Percentiles rank a stretch among this genome's conserved stretches.
Conservation (phyloP, 106 monocot species). For the Dioscorea dumetorum region DNA sequence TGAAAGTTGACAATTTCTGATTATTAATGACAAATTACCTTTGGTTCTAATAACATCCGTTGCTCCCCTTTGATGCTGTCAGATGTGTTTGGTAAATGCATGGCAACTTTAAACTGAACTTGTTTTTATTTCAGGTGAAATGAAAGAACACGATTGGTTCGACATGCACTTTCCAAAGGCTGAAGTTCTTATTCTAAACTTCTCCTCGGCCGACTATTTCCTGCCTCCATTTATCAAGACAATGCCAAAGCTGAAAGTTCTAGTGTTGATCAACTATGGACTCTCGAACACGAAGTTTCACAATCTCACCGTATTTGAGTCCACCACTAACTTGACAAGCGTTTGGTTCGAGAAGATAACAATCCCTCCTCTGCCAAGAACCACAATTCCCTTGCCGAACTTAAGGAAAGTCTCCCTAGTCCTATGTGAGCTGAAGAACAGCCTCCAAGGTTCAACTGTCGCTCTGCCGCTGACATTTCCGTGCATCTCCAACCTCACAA, state of each 20-base stretch:
- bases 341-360: constrained; percentile 60
- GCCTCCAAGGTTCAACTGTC: constrained; percentile 19
- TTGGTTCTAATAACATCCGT: no score
- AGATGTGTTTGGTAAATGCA: no score
- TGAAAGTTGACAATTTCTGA: no score
- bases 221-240: constrained; percentile 45
- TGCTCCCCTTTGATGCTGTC: no score
- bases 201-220: constrained; percentile 31
- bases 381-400: constrained; percentile 33
- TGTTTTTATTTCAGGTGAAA: constrained; percentile 31
- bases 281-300: constrained; percentile 17
- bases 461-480: constrained; percentile 34
- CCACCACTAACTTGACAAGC: constrained; percentile 22
- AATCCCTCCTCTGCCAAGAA: constrained; percentile 37
- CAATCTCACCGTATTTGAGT: constrained; percentile 32
- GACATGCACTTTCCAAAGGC: constrained; percentile 45
- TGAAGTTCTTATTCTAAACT: constrained; percentile 52
- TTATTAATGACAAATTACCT: no score
- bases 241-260: constrained; percentile 48
- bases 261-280: constrained; percentile 45
- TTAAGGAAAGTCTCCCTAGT: constrained; percentile 40
- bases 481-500: constrained; percentile 32
- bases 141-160: constrained; percentile 57
- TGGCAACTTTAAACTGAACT: not conserved
- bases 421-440: constrained; percentile 29